Percentiles rank a stretch among this genome's conserved stretches.
phyloP scores from a whole-genome alignment of 1,284 basidiomycete species.

The Irpex sp. region DNA sequence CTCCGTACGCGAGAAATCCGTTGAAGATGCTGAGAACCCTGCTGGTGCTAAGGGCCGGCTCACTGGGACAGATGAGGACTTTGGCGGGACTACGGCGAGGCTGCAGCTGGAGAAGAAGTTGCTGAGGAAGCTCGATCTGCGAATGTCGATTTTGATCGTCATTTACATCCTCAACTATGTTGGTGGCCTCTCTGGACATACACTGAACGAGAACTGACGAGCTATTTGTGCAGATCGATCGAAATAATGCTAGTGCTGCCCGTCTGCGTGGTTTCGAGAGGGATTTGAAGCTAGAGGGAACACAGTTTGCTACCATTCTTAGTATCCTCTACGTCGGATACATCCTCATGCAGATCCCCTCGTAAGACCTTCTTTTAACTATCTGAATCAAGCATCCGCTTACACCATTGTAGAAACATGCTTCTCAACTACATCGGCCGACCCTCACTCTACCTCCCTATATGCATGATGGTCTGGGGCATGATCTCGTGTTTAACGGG shows the following conservation, averaged over 20 bases:
- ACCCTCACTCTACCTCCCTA: constrained; percentile 72
- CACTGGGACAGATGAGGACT: constrained; percentile 31
- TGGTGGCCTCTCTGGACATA: constrained; percentile 20
- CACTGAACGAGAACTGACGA: constrained; percentile 15
- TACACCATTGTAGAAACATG: constrained; percentile 52
- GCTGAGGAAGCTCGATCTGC: constrained; percentile 58
- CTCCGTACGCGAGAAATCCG: background rate
- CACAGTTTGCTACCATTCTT: constrained; percentile 68
- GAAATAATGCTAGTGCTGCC: constrained; percentile 72
- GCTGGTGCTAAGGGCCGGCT: background rate
- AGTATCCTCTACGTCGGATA: constrained; percentile 80
- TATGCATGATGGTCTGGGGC: constrained; percentile 74
- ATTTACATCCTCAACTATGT: constrained; percentile 71
- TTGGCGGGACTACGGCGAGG: constrained; percentile 39
- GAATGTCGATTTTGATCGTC: constrained; percentile 63
- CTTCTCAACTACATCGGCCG: constrained; percentile 67
- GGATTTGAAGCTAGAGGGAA: constrained; percentile 62
- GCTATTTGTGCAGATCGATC: constrained; percentile 41
- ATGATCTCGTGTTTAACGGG: constrained; percentile 62
- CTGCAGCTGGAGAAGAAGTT: constrained; percentile 47
- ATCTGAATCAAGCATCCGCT: background rate
- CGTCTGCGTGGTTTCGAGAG: constrained; percentile 67
- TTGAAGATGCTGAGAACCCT: background rate
- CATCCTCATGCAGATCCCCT: constrained; percentile 77
- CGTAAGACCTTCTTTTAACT: constrained; percentile 38